Evolutionary conservation across 495 filamentous ascomycete genomes (phyloP).

Genomic region (Xylaria venustula): DNA sequence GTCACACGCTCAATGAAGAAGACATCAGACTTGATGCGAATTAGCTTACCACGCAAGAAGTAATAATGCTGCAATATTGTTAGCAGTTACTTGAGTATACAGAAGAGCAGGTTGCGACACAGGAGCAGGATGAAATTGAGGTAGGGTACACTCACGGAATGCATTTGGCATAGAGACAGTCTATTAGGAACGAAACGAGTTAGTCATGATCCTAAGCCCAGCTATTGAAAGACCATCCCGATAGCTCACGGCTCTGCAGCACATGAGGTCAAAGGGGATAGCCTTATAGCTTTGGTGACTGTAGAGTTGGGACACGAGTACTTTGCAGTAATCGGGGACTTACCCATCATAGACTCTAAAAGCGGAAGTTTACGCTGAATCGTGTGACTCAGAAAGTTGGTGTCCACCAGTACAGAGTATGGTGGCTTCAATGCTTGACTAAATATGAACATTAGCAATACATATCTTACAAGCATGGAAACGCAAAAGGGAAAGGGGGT

Average conservation of each 20-base stretch:
- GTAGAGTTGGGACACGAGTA: neutral
- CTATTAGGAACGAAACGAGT: conserved; percentile 35
- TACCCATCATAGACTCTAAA: conserved; percentile 64
- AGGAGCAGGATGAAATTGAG: neutral
- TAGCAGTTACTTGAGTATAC: neutral
- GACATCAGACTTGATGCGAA: conserved; percentile 2
- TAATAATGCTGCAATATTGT: conserved; percentile 51
- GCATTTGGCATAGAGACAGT: conserved; percentile 67
- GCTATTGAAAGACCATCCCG: neutral
- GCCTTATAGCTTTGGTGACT: neutral
- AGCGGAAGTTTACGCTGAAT: conserved; percentile 88
- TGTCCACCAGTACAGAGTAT: conserved; percentile 83
- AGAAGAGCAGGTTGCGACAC: too few relatives aligned
- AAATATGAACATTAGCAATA: neutral
- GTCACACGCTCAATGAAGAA: neutral
- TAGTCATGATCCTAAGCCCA: neutral
- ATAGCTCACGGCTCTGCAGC: neutral
- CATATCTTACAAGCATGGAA: neutral
- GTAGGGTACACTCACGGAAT: conserved; percentile 40
- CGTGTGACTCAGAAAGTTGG: conserved; percentile 91
- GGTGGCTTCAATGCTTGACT: conserved; percentile 78
- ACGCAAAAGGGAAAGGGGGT: neutral
- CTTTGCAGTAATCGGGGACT: neutral
- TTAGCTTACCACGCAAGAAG: conserved; percentile 58
- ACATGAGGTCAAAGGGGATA: neutral